phyloP scores from a whole-genome alignment of 306 rosid species.

The Vigna unguiculata region DNA sequence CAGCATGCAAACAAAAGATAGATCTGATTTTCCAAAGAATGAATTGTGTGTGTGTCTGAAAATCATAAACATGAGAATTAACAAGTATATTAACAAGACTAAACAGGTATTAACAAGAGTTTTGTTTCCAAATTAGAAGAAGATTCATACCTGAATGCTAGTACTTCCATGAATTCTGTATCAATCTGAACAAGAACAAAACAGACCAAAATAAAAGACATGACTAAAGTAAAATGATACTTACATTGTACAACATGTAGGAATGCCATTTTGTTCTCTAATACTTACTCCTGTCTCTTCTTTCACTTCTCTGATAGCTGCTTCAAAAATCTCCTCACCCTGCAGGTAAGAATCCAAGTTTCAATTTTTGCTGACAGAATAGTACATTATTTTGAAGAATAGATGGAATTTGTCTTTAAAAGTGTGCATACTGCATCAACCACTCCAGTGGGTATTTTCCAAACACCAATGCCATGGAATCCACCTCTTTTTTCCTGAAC shows the following conservation, averaged over 20 bases:
- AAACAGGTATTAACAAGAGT: background rate
- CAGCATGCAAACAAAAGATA: constrained; percentile 56
- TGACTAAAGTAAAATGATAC: constrained; percentile 12
- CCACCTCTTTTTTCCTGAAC: constrained; percentile 65
- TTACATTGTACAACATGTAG: constrained; percentile 3
- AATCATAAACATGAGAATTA: constrained; percentile 27
- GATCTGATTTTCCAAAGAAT: constrained; percentile 58
- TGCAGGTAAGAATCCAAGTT: constrained; percentile 36
- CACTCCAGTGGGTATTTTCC: constrained; percentile 68
- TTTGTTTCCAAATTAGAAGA: background rate
- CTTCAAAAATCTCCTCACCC: constrained; percentile 60
- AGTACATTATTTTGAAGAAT: constrained; percentile 15
- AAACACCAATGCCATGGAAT: constrained; percentile 53
- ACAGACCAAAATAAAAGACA: constrained; percentile 15
- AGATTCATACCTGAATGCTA: constrained; percentile 57
- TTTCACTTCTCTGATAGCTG: constrained; percentile 65
- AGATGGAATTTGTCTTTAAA: background rate
- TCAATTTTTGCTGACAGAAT: constrained; percentile 19
- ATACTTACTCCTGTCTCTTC: constrained; percentile 69
- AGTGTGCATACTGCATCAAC: constrained; percentile 56
- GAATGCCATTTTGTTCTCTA: constrained; percentile 33
- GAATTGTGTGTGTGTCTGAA: constrained; percentile 56
- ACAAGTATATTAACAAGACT: background rate
- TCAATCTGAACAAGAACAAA: constrained; percentile 53
- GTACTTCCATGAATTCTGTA: constrained; percentile 56